phyloP scores from a whole-genome alignment of 306 rosid genomes.

The Hippophae gyantsensis region DNA sequence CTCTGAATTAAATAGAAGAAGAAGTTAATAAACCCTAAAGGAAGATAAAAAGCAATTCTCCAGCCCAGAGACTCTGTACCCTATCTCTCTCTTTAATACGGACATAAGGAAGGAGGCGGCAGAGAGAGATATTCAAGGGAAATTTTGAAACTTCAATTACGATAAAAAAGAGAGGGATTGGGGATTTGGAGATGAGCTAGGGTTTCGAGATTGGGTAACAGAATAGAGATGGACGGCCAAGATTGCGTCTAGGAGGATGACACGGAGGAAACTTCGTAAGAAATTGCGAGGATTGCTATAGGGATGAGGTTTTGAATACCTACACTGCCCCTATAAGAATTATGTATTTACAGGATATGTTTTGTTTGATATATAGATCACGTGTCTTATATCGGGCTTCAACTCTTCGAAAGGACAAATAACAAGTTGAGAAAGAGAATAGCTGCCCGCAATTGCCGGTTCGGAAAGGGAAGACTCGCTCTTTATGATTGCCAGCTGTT shows the following conservation, averaged over 20 bases:
- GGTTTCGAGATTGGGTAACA: constrained; percentile 51
- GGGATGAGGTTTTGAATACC: background rate
- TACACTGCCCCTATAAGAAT: accelerated
- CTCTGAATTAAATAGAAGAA: too few species aligned
- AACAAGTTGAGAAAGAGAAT: constrained; percentile 15
- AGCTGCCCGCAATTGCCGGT: constrained; percentile 32
- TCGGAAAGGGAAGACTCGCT: constrained; percentile 22
- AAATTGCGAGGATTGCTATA: constrained; percentile 34
- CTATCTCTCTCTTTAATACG: background rate
- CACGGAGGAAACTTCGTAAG: constrained; percentile 35
- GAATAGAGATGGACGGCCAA: constrained; percentile 38
- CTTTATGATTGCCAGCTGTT: constrained; percentile 29
- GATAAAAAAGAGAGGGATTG: background rate
- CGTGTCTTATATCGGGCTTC: constrained; percentile 5
- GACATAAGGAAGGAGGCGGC: background rate
- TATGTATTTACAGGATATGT: background rate
- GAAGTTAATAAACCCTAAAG: background rate
- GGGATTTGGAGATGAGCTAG: constrained; percentile 23
- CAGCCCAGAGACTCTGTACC: background rate
- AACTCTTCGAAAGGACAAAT: constrained; percentile 4
- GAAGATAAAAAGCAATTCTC: background rate
- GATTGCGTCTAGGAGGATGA: constrained; percentile 22
- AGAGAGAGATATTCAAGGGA: constrained; percentile 15
- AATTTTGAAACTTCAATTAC: constrained; percentile 19
- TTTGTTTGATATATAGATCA: constrained; percentile 1